phyloP scores from a whole-genome alignment of 169 alveolate genomes.

The Eimeria tenella region DNA sequence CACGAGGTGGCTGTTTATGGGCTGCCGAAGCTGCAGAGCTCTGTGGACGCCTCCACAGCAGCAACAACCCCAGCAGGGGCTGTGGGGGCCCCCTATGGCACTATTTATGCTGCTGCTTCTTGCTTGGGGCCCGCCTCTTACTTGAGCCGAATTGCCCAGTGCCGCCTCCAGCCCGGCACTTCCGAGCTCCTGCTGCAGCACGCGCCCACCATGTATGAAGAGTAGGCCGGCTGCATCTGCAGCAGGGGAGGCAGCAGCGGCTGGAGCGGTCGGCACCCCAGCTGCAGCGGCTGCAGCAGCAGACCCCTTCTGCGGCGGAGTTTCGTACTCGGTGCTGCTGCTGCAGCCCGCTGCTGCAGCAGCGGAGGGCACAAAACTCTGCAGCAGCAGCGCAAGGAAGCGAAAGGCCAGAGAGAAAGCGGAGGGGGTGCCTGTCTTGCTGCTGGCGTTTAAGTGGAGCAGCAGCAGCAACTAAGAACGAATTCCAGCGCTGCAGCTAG shows the following conservation, averaged over 20 bases:
- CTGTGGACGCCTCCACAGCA: conserved; percentile 19
- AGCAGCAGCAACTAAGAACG: background rate
- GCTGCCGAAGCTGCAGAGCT: conserved; percentile 4
- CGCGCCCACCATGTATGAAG: background rate
- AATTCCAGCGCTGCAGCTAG: too few species aligned
- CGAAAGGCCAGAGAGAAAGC: background rate
- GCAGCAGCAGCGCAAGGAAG: background rate
- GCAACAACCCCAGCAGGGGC: conserved; percentile 16
- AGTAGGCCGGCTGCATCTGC: background rate
- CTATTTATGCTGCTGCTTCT: conserved; percentile 27
- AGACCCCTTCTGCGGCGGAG: background rate
- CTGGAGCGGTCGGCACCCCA: background rate
- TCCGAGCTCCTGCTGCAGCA: conserved; percentile 30
- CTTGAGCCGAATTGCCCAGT: background rate
- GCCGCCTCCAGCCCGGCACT: background rate
- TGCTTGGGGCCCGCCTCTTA: background rate
- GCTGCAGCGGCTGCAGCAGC: conserved; percentile 13
- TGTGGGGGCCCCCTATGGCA: background rate
- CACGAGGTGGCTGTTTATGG: background rate
- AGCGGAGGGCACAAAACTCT: background rate
- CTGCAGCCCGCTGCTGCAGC: conserved; percentile 18
- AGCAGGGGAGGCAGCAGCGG: background rate
- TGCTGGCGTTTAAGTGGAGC: background rate
- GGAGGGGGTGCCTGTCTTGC: background rate
- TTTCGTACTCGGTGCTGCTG: background rate